phyloP scores from a whole-genome alignment of 2,329 filamentous ascomycete genomes.

The Rasamsonia emersonii region DNA sequence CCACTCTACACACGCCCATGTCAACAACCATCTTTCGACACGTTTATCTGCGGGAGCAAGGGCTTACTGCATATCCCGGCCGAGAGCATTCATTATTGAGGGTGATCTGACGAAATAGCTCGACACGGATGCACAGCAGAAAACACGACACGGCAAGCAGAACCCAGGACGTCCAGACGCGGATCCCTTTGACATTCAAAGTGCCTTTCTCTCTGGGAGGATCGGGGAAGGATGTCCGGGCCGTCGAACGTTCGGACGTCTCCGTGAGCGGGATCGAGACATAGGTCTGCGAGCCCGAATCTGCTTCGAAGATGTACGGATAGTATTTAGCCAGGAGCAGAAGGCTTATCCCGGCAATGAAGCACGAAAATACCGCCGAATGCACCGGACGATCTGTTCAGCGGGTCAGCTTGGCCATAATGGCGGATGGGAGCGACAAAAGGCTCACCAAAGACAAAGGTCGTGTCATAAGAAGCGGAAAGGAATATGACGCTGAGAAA shows the following conservation, averaged over 20 bases:
- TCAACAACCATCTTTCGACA: slow-evolving; percentile 11
- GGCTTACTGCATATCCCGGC: slow-evolving; percentile 26
- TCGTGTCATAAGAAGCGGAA: slow-evolving; percentile 1
- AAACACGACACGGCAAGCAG: slow-evolving; percentile 14
- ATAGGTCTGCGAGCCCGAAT: slow-evolving; percentile 18
- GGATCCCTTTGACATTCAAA: slow-evolving; percentile 5
- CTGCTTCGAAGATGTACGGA: slow-evolving; percentile 15
- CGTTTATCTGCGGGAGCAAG: no score
- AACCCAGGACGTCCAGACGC: slow-evolving; percentile 15
- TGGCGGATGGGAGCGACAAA: neutral
- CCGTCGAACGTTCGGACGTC: no score
- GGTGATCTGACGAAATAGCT: slow-evolving; percentile 33
- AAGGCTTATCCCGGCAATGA: slow-evolving; percentile 30
- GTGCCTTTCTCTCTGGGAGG: neutral
- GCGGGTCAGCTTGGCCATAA: no score
- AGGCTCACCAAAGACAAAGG: slow-evolving; percentile 28
- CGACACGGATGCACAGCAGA: slow-evolving; percentile 25
- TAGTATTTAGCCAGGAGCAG: slow-evolving; percentile 28
- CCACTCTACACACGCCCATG: slow-evolving; percentile 23
- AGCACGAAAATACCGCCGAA: slow-evolving; percentile 33
- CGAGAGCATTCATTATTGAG: slow-evolving; percentile 36
- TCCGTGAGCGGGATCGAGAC: slow-evolving; percentile 20
- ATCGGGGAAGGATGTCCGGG: neutral
- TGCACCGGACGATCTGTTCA: slow-evolving; percentile 39
- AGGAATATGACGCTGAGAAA: neutral